Conservation (phyloP, 2,329 filamentous ascomycete species). For the Botryosphaeria agaves region DNA sequence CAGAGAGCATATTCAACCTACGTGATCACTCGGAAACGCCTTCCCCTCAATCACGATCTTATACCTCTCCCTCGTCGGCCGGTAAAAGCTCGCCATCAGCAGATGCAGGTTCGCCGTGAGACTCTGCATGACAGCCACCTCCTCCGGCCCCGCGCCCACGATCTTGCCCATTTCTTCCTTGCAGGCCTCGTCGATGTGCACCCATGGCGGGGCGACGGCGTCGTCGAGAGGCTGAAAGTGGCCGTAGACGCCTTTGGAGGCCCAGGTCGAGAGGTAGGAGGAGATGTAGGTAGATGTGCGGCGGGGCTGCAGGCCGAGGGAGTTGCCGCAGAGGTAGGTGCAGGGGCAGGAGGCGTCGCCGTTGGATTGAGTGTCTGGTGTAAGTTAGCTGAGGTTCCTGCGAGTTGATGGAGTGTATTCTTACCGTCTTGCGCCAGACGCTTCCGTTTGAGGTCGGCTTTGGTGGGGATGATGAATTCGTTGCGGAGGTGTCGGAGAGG, state of each 20-base stretch:
- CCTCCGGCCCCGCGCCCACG: constrained; percentile 53
- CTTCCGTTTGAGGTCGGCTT: constrained; percentile 49
- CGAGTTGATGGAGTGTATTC: constrained; percentile 5
- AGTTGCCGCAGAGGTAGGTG: constrained; percentile 83
- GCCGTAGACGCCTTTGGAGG: constrained; percentile 65
- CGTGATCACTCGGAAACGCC: constrained; percentile 76
- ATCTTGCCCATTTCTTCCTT: constrained; percentile 52
- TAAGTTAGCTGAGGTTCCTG: not conserved
- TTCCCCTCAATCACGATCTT: constrained; percentile 84
- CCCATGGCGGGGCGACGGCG: constrained; percentile 53
- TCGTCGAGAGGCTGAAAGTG: constrained; percentile 58
- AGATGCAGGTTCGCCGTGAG: constrained; percentile 69
- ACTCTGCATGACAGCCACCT: constrained; percentile 80
- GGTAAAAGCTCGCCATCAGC: constrained; percentile 72
- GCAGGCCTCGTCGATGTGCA: constrained; percentile 62
- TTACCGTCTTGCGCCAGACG: constrained; percentile 24
- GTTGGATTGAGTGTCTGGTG: constrained; percentile 3
- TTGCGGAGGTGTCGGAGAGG: constrained; percentile 29
- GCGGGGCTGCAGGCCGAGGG: constrained; percentile 66
- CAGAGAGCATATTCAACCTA: constrained; percentile 18
- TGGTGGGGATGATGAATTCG: constrained; percentile 65
- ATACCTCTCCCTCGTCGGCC: constrained; percentile 44
- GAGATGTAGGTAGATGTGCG: constrained; percentile 47
- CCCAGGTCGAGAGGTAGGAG: constrained; percentile 68
- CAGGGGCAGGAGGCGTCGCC: constrained; percentile 21